phyloP scores from a whole-genome alignment of 352 stramenopile genomes.

The Blastocystis sp. region DNA sequence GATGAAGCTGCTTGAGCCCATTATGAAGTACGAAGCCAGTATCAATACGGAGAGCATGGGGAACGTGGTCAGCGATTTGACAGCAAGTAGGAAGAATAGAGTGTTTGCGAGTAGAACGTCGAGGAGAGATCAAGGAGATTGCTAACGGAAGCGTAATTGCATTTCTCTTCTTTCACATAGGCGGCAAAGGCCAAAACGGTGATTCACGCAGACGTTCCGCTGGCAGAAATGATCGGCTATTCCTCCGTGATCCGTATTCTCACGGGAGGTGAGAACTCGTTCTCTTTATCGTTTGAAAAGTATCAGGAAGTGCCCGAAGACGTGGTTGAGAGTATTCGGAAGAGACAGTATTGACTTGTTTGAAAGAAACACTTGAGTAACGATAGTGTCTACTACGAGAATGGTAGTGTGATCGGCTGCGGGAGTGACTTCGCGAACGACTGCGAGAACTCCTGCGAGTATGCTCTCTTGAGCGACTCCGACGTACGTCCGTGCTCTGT shows the following conservation, averaged over 20 bases:
- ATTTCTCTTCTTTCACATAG: too few species aligned
- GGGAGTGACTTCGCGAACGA: background rate
- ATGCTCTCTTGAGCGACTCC: too few species aligned
- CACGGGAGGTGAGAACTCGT: constrained; percentile 91
- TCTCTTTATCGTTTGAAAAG: constrained; percentile 94
- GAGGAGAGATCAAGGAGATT: background rate
- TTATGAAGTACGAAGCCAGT: constrained; percentile 69
- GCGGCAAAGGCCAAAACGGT: constrained; percentile 76
- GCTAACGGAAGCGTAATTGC: too few species aligned
- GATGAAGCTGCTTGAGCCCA: constrained; percentile 65
- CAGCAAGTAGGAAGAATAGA: constrained; percentile 34
- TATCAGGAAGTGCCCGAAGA: constrained; percentile 3
- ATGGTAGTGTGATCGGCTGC: background rate
- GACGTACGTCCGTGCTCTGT: too few species aligned
- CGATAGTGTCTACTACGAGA: background rate
- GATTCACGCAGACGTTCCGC: constrained; percentile 77
- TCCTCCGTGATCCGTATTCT: constrained; percentile 84
- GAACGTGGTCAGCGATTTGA: constrained; percentile 65
- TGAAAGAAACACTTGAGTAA: background rate
- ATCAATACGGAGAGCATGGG: constrained; percentile 68
- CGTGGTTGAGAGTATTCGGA: background rate
- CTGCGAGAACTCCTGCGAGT: background rate
- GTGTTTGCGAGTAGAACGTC: background rate
- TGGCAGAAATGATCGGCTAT: constrained; percentile 96
- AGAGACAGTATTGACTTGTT: background rate